Evolutionary conservation across 1,139 yeast genomes (phyloP).

Genomic region (Scheffersomyces cryptocercus): DNA sequence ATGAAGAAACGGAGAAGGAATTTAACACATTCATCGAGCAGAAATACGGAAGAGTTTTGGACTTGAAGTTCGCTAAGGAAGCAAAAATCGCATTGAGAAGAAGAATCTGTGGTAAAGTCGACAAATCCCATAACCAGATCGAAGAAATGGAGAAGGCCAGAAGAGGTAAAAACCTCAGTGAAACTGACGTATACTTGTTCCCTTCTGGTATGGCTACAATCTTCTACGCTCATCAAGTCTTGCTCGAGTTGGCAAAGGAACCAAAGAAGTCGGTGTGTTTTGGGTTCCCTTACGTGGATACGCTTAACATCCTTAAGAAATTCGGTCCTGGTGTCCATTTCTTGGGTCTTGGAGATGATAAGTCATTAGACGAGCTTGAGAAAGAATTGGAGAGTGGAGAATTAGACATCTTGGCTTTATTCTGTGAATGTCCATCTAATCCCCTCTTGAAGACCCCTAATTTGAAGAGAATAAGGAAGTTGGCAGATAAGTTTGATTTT

Average conservation of each 20-base stretch:
- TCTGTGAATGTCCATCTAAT: conserved; percentile 93
- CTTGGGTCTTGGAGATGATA: conserved; percentile 80
- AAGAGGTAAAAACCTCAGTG: conserved; percentile 39
- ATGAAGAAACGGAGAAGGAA: conserved; percentile 49
- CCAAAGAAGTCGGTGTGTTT: conserved; percentile 78
- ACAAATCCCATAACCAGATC: conserved; percentile 38
- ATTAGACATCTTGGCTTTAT: conserved; percentile 63
- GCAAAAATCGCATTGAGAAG: conserved; percentile 75
- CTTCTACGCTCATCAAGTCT: conserved; percentile 75
- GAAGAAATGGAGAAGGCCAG: conserved; percentile 33
- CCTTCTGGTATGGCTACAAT: conserved; percentile 95
- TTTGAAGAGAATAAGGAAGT: conserved; percentile 56
- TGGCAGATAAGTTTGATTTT: conserved; percentile 72
- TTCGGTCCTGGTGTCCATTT: conserved; percentile 90
- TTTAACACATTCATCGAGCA: conserved; percentile 77
- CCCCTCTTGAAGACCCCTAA: conserved; percentile 87
- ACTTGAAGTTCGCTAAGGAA: conserved; percentile 68
- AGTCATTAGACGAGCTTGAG: conserved; percentile 68
- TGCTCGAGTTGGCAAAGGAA: conserved; percentile 37
- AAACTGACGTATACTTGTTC: conserved; percentile 74
- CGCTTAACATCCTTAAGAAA: conserved; percentile 77
- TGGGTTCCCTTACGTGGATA: conserved; percentile 95
- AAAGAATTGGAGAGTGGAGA: conserved; percentile 60
- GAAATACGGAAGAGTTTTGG: conserved; percentile 86
- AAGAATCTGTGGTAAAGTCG: conserved; percentile 72